phyloP scores from a whole-genome alignment of 495 filamentous ascomycete species.

The Aspergillus bertholletiae region DNA sequence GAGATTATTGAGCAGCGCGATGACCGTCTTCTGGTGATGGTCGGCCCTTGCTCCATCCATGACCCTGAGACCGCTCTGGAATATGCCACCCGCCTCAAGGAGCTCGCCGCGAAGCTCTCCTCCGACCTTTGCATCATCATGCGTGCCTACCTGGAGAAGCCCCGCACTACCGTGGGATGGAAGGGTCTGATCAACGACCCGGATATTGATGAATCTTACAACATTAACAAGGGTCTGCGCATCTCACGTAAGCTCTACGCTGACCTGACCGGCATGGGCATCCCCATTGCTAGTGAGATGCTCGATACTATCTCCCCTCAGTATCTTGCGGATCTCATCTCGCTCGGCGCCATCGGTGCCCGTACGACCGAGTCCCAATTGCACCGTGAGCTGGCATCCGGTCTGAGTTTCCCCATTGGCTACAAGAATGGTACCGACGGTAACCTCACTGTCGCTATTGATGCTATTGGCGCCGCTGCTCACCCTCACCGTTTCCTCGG shows the following conservation, averaged over 20 bases:
- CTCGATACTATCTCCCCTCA: constrained; percentile 97
- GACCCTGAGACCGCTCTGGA: constrained; percentile 86
- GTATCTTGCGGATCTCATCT: constrained; percentile 93
- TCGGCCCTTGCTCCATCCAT: constrained; percentile 96
- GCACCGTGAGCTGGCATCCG: constrained; percentile 93
- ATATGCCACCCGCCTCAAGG: constrained; percentile 75
- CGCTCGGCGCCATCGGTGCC: constrained; percentile 91
- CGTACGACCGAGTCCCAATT: constrained; percentile 97
- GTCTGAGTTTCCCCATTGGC: constrained; percentile 94
- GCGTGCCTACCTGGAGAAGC: constrained; percentile 99
- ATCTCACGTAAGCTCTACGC: constrained; percentile 85
- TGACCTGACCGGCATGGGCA: constrained; percentile 77
- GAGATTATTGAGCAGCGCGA: constrained; percentile 74
- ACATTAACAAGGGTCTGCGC: constrained; percentile 98
- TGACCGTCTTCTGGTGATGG: constrained; percentile 89
- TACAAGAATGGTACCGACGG: constrained; percentile 99
- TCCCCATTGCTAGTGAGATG: constrained; percentile 97
- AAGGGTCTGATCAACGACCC: constrained; percentile 99
- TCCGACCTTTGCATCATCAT: constrained; percentile 90
- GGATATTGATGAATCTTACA: constrained; percentile 93
- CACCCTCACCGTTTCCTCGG: constrained; percentile 97
- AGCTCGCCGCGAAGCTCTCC: constrained; percentile 67
- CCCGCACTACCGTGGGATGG: constrained; percentile 98
- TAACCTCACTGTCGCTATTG: constrained; percentile 89
- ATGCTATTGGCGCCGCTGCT: constrained; percentile 89